Base-by-base conservation (phyloP, 306 rosid genomes). In the Quercus rubra region DNA sequence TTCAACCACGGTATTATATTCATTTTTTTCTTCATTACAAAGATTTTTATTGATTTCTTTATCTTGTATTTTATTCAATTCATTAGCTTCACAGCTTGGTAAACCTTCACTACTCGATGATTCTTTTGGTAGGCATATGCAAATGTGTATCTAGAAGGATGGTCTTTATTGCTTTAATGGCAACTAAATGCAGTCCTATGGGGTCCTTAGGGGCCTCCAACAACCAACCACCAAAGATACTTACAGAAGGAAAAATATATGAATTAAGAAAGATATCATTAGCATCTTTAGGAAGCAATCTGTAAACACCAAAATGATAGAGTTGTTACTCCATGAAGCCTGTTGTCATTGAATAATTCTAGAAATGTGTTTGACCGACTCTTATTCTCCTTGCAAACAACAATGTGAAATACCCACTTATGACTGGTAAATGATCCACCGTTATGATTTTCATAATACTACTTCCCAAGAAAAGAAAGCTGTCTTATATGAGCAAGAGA, bases 1-100 rank as follows among this genome's bases (percentile, higher is more conserved):
- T 94, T 94, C 86, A 92, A 94, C 85, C 89, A 87, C 59, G 97
- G 98, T 94, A 85, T 64, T 27, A 55, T 70, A 1, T 61, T 55
- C 21, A 28, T 5, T 6, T 13, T 19, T 27, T 70, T 14, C 17
- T 49, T 49, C 25, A 31, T 28, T 62, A 46, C 15, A 11, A 4
- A 19, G 52, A 25, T 59, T 56, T 41, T 46, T 12, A 31, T 83
- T 30, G 28, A 35, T 74, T 17, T 74, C 58, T 28, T 55, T 5
- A 27, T 6, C 38, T 12, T 27, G 41, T 77, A 52, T 14, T n/a
- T 5, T 30, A 12, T 31, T 35, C 6, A 33, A 19, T 64, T 71
- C 33, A 13, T 59, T 64, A 30, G 72, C 72, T 67, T 33, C 23
- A 23, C 23, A 23, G 23, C 23, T 23, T 23, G 23, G 23, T 23